Evolutionary conservation across 768 basidiomycete species (phyloP), one percentile per base, ranked within the genome.

Genomic region (Strobilomyces echinocephalus): DNA sequence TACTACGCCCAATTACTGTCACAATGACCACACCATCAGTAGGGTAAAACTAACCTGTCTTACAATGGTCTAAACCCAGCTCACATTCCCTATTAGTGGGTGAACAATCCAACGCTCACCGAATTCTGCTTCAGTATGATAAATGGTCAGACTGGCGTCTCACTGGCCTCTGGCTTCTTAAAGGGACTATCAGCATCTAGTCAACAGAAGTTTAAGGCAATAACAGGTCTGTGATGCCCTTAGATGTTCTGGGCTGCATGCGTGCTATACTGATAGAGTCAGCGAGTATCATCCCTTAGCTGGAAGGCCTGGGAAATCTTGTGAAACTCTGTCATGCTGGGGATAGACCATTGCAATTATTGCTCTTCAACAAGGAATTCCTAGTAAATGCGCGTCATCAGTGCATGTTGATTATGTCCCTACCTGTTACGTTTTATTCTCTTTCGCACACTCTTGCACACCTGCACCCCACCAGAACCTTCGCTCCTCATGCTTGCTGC

Each of bases 301-400:
- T 78, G 81, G 78, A 83, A 85, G 82, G 83, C 76, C 77, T 75
- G 79, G 82, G 82, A 81, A 84, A 83, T 82, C 82, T 82, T 83
- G 81, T 84, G 80, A 84, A 83, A 83, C 81, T 79, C 77, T 77
- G 81, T 83, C 79, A 79, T 84, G 82, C 80, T 84, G 83, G 85
- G 84, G 84, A 86, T 86, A 84, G 85, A 86, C 83, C 83, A 85
- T 85, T 87, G 85, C 82, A 86, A 87, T 85, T 88, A 86, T 87
- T 82, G 84, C 84, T 87, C 86, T 86, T 88, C 84, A 88, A 87
- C 82, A 81, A 86, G 84, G 85, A 87, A 87, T 87, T 79, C 84
- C 83, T 85, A 85, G 85, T 87, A 87, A 85, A 79, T 81, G 81
- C 79, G 80, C 42, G 84, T 88, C 83, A 87, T 85, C 84, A 87